A percentile compares a stretch with the other conserved stretches of the same genome.
Conservation (phyloP, 148 eudicot species). For the Cornus florida region DNA sequence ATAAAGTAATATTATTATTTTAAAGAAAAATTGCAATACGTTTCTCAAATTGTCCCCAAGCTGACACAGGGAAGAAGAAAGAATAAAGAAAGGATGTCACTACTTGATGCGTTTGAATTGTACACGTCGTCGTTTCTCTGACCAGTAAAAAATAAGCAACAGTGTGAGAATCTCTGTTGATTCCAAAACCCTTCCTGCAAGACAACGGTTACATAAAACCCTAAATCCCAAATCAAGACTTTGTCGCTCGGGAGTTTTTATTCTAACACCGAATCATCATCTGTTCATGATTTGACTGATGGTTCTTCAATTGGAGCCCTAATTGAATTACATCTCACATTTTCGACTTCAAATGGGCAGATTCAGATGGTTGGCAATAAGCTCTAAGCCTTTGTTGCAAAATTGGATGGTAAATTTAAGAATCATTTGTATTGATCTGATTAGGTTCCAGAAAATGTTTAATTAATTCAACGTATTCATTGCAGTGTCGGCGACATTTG, state of each 20-base stretch:
- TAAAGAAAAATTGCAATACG: too few relatives aligned
- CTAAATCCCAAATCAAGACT: neutral
- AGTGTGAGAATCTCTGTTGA: neutral
- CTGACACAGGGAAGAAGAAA: too few relatives aligned
- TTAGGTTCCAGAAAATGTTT: neutral
- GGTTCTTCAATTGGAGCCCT: neutral
- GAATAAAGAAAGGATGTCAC: too few relatives aligned
- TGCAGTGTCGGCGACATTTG: conserved; percentile 13
- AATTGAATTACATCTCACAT: neutral
- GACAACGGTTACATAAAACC: conserved; percentile 12
- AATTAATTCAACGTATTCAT: conserved; percentile 7
- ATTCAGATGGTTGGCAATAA: conserved; percentile 22
- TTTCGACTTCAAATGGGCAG: conserved; percentile 23
- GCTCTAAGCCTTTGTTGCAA: conserved; percentile 31
- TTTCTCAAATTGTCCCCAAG: too few relatives aligned
- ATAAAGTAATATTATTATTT: too few relatives aligned
- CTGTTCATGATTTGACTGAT: neutral
- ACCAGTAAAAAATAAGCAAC: too few relatives aligned
- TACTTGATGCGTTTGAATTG: too few relatives aligned
- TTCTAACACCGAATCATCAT: neutral
- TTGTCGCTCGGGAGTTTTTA: too few relatives aligned
- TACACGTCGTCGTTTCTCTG: neutral
- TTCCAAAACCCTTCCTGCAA: conserved; percentile 1
- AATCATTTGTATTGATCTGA: neutral
- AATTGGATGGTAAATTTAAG: conserved; percentile 18